A percentile compares a stretch with the other conserved stretches of the same genome.
Conservation (phyloP, 352 stramenopile genomes). For the Globisporangium perplexum region DNA sequence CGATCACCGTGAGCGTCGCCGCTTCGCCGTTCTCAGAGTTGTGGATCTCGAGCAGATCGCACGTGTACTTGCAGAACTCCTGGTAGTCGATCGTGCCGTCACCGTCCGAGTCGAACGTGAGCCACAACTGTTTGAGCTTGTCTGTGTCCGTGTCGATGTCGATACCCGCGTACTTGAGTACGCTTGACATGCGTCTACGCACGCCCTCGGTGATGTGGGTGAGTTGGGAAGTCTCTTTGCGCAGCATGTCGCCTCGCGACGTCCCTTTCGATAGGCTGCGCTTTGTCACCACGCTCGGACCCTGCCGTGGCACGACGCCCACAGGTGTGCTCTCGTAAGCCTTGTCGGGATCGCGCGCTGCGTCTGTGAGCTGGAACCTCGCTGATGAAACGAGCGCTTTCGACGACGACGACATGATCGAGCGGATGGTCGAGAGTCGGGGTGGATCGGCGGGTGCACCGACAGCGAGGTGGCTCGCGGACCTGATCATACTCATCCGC, state of each 20-base stretch:
- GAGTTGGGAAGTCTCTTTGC: conserved; percentile 10
- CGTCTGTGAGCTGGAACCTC: conserved; percentile 5
- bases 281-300: neutral
- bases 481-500: neutral
- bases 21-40: conserved; percentile 23
- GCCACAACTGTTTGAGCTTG: conserved; percentile 29
- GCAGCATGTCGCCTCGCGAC: conserved; percentile 11
- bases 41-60: conserved; percentile 26
- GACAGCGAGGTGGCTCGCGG: neutral
- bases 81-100: conserved; percentile 38
- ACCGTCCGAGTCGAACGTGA: conserved; percentile 33
- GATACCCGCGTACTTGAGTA: conserved; percentile 28
- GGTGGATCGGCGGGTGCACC: neutral
- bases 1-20: conserved; percentile 16
- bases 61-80: conserved; percentile 42
- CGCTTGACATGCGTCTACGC: conserved; percentile 19
- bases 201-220: conserved; percentile 12
- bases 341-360: conserved; percentile 1
- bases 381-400: neutral
- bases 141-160: conserved; percentile 26
- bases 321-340: neutral
- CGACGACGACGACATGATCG: conserved; percentile 1
- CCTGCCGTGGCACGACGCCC: neutral
- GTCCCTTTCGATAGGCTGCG: neutral
- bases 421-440: neutral